Evolutionary conservation across 345 rosid species (phyloP).

Genomic region (Hibiscus trionum): DNA sequence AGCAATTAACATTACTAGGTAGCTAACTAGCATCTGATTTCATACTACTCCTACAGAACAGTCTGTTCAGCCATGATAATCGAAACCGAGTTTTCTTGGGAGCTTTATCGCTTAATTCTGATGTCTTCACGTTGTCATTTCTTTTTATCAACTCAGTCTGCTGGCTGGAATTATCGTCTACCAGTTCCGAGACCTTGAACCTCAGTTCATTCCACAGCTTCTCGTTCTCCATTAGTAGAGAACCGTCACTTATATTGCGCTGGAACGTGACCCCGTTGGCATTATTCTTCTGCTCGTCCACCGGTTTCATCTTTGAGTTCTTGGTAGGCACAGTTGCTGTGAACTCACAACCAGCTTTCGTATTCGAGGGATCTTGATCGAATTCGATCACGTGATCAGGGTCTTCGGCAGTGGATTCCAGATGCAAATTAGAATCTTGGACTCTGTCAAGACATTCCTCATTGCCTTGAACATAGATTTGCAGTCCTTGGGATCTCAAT

Average conservation of each 20-base stretch:
- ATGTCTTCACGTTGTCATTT: conserved; percentile 24
- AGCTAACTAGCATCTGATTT: neutral
- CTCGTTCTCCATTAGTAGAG: conserved; percentile 9
- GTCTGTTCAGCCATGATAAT: conserved; percentile 7
- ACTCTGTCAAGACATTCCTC: neutral
- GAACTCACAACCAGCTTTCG: too few species aligned
- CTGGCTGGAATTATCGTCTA: conserved; percentile 19
- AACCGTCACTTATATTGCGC: neutral
- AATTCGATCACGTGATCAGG: neutral
- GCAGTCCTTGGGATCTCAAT: neutral
- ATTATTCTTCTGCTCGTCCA: neutral
- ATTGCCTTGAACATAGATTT: neutral
- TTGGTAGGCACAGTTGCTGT: too few species aligned
- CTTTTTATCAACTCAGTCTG: conserved; percentile 24
- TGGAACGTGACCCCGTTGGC: neutral
- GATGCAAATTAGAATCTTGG: too few species aligned
- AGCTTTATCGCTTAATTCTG: neutral
- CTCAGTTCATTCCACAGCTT: conserved; percentile 8
- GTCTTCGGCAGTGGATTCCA: neutral
- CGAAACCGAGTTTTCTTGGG: neutral
- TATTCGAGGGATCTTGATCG: neutral
- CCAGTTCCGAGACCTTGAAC: conserved; percentile 14
- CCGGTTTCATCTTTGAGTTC: too few species aligned
- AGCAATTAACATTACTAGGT: neutral
- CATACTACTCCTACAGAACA: neutral